A percentile compares a stretch with the other conserved stretches of the same genome.
These are phyloP conservation scores for Colletotrichum liaoningense DNA, from an alignment of 2,329 filamentous ascomycete genomes.

Conservation along the genomic window DNA sequence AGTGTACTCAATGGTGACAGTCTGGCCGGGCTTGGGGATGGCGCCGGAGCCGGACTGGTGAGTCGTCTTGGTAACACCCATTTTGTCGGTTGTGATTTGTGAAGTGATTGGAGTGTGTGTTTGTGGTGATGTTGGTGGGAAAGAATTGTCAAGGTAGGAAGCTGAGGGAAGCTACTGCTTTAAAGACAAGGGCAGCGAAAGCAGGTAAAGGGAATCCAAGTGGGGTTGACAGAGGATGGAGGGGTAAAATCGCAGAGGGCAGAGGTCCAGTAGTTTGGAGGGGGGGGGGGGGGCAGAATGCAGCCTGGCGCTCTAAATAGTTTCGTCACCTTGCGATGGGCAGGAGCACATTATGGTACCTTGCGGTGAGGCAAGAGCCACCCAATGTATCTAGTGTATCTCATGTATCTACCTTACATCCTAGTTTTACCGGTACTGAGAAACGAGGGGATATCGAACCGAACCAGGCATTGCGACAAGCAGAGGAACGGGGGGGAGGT, in stretches of 20 bases:
- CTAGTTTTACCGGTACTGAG: neutral
- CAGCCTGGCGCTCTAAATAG: conserved; percentile 18
- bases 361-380: neutral
- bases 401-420: neutral
- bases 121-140: conserved; percentile 1
- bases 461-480: neutral
- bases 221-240: conserved; percentile 30
- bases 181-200: conserved; percentile 1
- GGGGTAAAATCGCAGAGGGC: conserved; percentile 29
- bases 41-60: conserved; percentile 71
- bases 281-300: conserved; percentile 8
- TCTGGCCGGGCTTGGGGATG: conserved; percentile 74
- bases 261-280: neutral
- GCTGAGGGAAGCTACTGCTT: conserved; percentile 6
- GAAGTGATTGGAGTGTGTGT: neutral
- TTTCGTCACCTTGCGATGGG: neutral
- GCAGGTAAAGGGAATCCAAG: conserved; percentile 9
- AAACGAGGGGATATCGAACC: neutral
- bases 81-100: conserved; percentile 51
- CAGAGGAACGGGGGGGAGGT: neutral
- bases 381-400: neutral
- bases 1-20: conserved; percentile 89
- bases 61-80: conserved; percentile 80
- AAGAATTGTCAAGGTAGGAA: neutral
- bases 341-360: neutral